Evolutionary conservation across 768 basidiomycete species (phyloP), one percentile per base, ranked within the genome.

Genomic region (Mycena filopes): DNA sequence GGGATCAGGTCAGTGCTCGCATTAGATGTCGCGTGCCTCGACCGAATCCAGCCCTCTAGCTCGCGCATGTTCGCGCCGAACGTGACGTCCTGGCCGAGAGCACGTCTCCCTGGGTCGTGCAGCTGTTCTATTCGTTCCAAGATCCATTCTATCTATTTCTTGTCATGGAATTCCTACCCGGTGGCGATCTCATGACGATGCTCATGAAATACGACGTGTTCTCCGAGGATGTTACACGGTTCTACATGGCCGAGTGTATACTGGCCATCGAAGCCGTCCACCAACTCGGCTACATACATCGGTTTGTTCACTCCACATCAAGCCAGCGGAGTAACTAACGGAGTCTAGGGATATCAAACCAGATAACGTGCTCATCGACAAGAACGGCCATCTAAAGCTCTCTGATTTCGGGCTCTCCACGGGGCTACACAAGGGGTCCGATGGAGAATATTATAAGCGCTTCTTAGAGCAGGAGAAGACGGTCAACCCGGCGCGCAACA

Each of bases 121-220:
- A 98, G 73, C 83, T 99, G 20, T 99, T 92, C 83, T 99, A 98
- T 79, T 98, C 96, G 40, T 99, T 98, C 85, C 97, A 99, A 77
- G 98, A 99, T 77, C 88, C 93, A 1, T 82, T 94, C 55, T 98
- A 97, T 75, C 88, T 99, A 28, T 99, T 98, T 81, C 87, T 99
- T 65, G 93, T 99, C 82, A 99, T 99, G 97, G 86, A 86, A 68
- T 87, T 87, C 70, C 83, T 89, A 46, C 87, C 88, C 40, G 97
- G 97, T 47, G 97, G 97, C n/a, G 97, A 99, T 76, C 83, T 99
- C 67, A 99, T 99, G 97, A 98, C 98, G 15, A 99, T 99, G 97
- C 83, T 99, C 71, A 99, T 99, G 91, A 99, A 98, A 79, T 99
- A 99, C 79, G 97, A 98, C 77, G 93, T 97, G 10, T 99, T 99